These are phyloP conservation scores for Paratrypanosoma confusum DNA, from an alignment of 208 protist species.

Conservation along the genomic window DNA sequence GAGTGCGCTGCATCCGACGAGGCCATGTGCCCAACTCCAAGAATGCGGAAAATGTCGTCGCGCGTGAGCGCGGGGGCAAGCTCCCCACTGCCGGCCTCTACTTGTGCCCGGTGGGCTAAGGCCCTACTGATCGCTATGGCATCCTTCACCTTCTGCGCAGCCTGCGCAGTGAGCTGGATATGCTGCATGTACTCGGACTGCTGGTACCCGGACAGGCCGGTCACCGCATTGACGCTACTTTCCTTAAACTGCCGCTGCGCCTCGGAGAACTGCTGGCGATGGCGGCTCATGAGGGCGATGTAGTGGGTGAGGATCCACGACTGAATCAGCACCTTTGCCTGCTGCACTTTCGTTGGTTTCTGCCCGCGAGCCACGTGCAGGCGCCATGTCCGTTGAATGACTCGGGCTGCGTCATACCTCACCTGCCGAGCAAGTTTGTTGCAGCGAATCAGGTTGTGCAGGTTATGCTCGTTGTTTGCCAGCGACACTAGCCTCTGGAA, in stretches of 20 bases:
- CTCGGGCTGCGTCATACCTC: constrained; percentile 26
- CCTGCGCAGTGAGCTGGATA: constrained; percentile 21
- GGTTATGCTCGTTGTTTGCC: constrained; percentile 24
- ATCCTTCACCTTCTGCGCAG: constrained; percentile 46
- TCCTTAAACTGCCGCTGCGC: constrained; percentile 24
- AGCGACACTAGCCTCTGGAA: constrained; percentile 17
- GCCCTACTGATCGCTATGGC: constrained; percentile 36
- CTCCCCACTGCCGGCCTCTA: too few species aligned
- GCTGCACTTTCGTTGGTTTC: constrained; percentile 10
- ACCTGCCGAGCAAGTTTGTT: constrained; percentile 35
- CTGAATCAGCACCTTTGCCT: constrained; percentile 13
- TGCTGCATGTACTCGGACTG: constrained; percentile 26
- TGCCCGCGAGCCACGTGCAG: constrained; percentile 23
- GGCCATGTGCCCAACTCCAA: too few species aligned
- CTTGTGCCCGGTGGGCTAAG: too few species aligned
- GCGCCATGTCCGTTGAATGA: constrained; percentile 43
- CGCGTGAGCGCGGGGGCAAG: constrained; percentile 34
- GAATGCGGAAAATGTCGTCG: constrained; percentile 42
- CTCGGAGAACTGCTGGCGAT: constrained; percentile 23
- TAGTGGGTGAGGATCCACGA: constrained; percentile 25
- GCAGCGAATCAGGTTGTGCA: constrained; percentile 34
- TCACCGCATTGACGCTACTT: constrained; percentile 22
- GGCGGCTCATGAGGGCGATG: constrained; percentile 28
- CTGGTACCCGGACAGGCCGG: constrained; percentile 30
- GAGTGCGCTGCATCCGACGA: too few species aligned